phyloP scores from a whole-genome alignment of 148 eudicot species.

The Salicornia ramosissima region DNA sequence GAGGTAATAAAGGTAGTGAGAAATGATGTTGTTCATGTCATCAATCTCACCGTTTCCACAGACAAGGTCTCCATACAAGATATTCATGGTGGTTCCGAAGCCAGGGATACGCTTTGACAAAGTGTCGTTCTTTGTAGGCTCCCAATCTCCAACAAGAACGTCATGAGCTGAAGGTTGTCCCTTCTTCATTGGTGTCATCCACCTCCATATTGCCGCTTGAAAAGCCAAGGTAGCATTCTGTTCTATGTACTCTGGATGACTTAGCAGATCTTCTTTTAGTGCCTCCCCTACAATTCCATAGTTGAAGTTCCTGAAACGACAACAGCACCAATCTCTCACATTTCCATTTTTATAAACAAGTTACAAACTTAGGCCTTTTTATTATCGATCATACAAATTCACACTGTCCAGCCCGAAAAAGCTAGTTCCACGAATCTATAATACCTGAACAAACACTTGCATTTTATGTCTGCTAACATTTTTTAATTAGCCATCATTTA shows the following conservation, averaged over 20 bases:
- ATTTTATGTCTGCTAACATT: too few relatives aligned
- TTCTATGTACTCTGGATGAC: slow-evolving; percentile 90
- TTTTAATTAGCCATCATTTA: too few relatives aligned
- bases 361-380: too few relatives aligned
- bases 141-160: slow-evolving; percentile 74
- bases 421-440: too few relatives aligned
- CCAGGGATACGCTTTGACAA: slow-evolving; percentile 68
- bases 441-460: too few relatives aligned
- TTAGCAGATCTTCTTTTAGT: slow-evolving; percentile 60
- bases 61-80: slow-evolving; percentile 62
- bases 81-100: slow-evolving; percentile 86
- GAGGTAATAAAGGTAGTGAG: slow-evolving; percentile 78
- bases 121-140: slow-evolving; percentile 84
- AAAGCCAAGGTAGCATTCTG: slow-evolving; percentile 90
- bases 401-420: too few relatives aligned
- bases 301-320: slow-evolving; percentile 71
- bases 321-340: neutral
- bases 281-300: slow-evolving; percentile 70
- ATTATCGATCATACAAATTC: too few relatives aligned
- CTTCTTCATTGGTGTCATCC: slow-evolving; percentile 84
- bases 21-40: slow-evolving; percentile 57
- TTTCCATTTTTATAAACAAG: neutral
- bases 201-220: slow-evolving; percentile 76
- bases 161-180: slow-evolving; percentile 84
- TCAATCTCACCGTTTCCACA: slow-evolving; percentile 86